Evolutionary conservation across 371 early-diverging fungal genomes (phyloP).

Genomic region (Syncephalastrum monosporum): DNA sequence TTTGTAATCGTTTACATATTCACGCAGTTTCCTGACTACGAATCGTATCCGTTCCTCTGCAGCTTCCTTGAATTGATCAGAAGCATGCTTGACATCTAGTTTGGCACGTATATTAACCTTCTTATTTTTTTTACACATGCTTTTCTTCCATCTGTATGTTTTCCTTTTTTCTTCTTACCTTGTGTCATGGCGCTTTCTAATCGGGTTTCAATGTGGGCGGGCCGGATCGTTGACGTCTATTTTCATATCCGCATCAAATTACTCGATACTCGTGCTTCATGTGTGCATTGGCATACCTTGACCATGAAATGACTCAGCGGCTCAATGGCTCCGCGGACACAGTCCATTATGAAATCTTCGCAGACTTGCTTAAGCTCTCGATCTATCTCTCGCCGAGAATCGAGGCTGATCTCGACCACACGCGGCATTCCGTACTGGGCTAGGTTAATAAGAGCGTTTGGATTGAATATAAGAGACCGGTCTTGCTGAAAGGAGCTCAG

Average conservation of each 20-base stretch:
- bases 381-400: constrained; percentile 67
- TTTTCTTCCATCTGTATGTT: no score
- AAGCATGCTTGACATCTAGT: constrained; percentile 13
- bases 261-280: neutral
- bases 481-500: constrained; percentile 46
- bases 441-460: constrained; percentile 49
- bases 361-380: constrained; percentile 69
- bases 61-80: constrained; percentile 57
- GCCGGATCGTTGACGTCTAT: constrained; percentile 23
- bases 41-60: constrained; percentile 52
- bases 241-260: constrained; percentile 19
- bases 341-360: constrained; percentile 74
- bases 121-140: no score
- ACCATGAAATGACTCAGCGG: constrained; percentile 68
- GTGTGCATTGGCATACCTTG: constrained; percentile 45
- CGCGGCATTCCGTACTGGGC: constrained; percentile 62
- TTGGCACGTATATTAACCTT: no score
- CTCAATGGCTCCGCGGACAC: constrained; percentile 61
- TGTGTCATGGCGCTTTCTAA: constrained; percentile 5
- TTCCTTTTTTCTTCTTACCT: constrained; percentile 11
- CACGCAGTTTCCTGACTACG: constrained; percentile 58
- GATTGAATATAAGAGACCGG: constrained; percentile 37
- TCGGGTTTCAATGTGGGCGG: constrained; percentile 17
- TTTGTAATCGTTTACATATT: constrained; percentile 73
- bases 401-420: constrained; percentile 56